Evolutionary conservation across 1,139 yeast species (phyloP), one percentile per base, ranked within the genome.

Genomic region (Diutina ranongensis): DNA sequence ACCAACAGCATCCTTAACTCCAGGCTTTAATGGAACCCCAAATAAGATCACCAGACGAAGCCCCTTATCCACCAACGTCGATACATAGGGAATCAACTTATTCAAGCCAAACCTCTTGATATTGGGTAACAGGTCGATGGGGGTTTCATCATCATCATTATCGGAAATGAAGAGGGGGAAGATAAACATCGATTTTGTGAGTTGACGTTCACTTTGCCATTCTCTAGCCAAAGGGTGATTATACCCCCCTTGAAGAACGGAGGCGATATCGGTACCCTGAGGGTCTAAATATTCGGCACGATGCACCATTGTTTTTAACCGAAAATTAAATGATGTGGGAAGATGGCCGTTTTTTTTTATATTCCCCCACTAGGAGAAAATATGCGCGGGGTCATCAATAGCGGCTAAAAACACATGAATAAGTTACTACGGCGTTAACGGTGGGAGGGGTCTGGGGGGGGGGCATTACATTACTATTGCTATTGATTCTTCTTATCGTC

Each of bases 161-260:
- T 88, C 97, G 33, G 89, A 75, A 46, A 92, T 73, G 61, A 92
- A 92, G 40, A 92, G 71, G 18, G 99, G 99, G 67, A 84, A 89
- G 50, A 94, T 88, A 59, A 92, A 83, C 95, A 88, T 85, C 58
- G 76, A 76, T 64, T 92, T 94, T 40, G 83, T 73, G 49, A 92
- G 72, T 59, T 81, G 94, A 55, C 89, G 76, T 57, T 82, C 88
- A 53, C 74, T 76, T 63, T 92, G 98, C 98, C 98, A 92, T 61
- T 77, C 82, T 55, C 98, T 76, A 19, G 89, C 61, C 48, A 92
- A 70, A 1, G 96, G 94, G 57, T 89, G 95, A 63, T 84, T 83
- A 67, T 89, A 92, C 3, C 98, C 97, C 49, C 97, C 96, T 52
- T 92, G 92, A 45, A 92, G 72, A 44, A 92, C 69, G 5, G 95